phyloP scores from a whole-genome alignment of 345 rosid species.

The Arabidopsis arenosa region DNA sequence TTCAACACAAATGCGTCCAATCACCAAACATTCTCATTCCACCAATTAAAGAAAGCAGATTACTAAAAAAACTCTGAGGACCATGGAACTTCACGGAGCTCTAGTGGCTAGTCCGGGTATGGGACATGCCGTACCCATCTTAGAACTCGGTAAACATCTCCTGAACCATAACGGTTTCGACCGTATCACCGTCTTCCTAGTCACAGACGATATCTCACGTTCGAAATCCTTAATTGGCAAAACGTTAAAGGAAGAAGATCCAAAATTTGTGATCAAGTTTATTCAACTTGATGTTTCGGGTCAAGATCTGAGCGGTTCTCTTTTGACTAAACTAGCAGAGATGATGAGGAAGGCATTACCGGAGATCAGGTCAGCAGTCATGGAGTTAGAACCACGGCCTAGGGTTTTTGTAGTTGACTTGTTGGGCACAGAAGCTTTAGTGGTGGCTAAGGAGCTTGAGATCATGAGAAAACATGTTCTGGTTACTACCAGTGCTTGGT shows the following conservation, averaged over 20 bases:
- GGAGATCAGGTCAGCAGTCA: slow-evolving; percentile 46
- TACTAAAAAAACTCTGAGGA: background rate
- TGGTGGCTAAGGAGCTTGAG: slow-evolving; percentile 56
- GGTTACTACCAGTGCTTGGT: slow-evolving; percentile 61
- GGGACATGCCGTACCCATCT: slow-evolving; percentile 45
- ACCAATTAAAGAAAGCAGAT: slow-evolving; percentile 1
- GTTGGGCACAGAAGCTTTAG: slow-evolving; percentile 59
- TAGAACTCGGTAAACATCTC: slow-evolving; percentile 44
- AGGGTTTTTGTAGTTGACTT: slow-evolving; percentile 54
- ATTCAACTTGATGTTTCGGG: slow-evolving; percentile 38
- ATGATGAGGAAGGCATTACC: slow-evolving; percentile 56
- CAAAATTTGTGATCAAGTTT: slow-evolving; percentile 40
- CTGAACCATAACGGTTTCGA: slow-evolving; percentile 31
- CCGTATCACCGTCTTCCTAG: slow-evolving; percentile 41
- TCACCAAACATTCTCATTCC: slow-evolving; percentile 25
- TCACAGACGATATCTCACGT: slow-evolving; percentile 35
- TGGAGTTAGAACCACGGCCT: slow-evolving; percentile 43
- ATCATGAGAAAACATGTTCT: slow-evolving; percentile 50
- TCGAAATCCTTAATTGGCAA: slow-evolving; percentile 29
- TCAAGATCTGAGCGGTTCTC: slow-evolving; percentile 37
- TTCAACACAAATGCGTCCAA: background rate
- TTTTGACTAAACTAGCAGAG: slow-evolving; percentile 40
- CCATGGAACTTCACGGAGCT: slow-evolving; percentile 41
- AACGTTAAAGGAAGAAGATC: slow-evolving; percentile 15
- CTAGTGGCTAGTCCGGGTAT: slow-evolving; percentile 49